phyloP scores from a whole-genome alignment of 257 asterid species.

The Cruciata laevipes region DNA sequence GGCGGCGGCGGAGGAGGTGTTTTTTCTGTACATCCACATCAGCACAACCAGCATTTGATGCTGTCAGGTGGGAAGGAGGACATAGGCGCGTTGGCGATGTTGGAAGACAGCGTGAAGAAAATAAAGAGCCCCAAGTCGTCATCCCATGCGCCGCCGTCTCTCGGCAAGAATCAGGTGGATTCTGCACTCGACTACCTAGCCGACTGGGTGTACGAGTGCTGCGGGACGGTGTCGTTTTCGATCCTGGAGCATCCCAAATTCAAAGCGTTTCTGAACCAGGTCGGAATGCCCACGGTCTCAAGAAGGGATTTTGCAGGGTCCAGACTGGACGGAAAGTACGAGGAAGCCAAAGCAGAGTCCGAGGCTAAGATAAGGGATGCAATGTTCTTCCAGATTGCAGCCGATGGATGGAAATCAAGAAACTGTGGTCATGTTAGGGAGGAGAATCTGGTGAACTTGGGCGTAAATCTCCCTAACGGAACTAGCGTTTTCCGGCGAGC shows the following conservation, averaged over 20 bases:
- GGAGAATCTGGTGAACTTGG: conserved; percentile 58
- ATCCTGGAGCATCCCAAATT: conserved; percentile 90
- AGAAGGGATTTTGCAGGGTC: conserved; percentile 52
- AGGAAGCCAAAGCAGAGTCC: conserved; percentile 55
- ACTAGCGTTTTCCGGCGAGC: conserved; percentile 69
- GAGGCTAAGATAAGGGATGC: conserved; percentile 91
- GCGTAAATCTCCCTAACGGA: conserved; percentile 93
- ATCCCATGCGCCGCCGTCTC: conserved; percentile 38
- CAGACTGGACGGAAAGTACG: conserved; percentile 61
- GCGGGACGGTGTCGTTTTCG: conserved; percentile 78
- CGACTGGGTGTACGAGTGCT: conserved; percentile 88
- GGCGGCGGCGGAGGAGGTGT: not conserved
- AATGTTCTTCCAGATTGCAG: conserved; percentile 87
- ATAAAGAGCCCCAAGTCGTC: conserved; percentile 80
- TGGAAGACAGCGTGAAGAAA: conserved; percentile 84
- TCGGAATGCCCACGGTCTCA: conserved; percentile 67
- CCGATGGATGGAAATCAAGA: conserved; percentile 77
- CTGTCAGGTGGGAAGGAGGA: conserved; percentile 95
- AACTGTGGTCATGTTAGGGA: conserved; percentile 31
- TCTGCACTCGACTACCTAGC: conserved; percentile 63
- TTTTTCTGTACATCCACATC: conserved; percentile 32
- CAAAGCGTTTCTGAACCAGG: conserved; percentile 68
- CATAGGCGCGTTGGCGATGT: conserved; percentile 76
- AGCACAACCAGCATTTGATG: conserved; percentile 44
- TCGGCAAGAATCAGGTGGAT: conserved; percentile 65